Base-by-base conservation (phyloP, 495 filamentous ascomycete species). In the Penicillium alfredii region DNA sequence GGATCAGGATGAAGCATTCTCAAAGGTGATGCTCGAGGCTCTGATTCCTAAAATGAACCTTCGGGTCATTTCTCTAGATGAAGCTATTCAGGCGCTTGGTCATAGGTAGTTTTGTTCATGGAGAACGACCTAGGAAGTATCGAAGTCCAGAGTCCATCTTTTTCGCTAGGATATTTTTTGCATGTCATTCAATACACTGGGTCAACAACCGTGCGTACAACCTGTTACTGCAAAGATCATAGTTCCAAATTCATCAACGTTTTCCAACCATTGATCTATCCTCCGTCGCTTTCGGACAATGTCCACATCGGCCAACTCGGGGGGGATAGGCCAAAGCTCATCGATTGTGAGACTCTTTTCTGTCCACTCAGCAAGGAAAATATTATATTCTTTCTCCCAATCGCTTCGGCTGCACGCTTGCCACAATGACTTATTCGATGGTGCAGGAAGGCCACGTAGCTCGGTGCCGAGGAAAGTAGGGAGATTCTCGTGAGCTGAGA, bases 191-290 rank as follows among this genome's bases (percentile, higher is more conserved):
- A n/a, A n/a, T n/a, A n/a, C n/a, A n/a, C n/a, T 8, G 23, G 13
- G 31, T 52, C 33, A 58, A 21, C 42, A 40, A 6, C 55, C 66
- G 40, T 70, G 66, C 9, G 66, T 71, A 38, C 58, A 66, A 10
- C 51, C 54, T 1, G 60, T 66, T 8, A 68, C 62, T 0, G 68
- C 57, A 35, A 62, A 71, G n/a, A 73, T 47, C 68, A 71, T 69
- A 0, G 57, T 68, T 14, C 68, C 69, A 50, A 56, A 73, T 42
- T 68, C 65, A 41, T 73, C 68, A 10, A 71, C 31, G 17, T 55
- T 47, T 35, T 67, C 60, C 7, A 72, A 40, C 68, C 69, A 71
- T 4, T 35, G 55, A 36, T 72, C 62, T 1, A 68, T 62, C 42
- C 65, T 47, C 1, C 33, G 45, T 0, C 53, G 53, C 40, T 62